A percentile compares a stretch with the other conserved stretches of the same genome.
These are phyloP conservation scores for Ceratopteris richardii DNA, from an alignment of 75 land plant genomes.

Conservation along the genomic window DNA sequence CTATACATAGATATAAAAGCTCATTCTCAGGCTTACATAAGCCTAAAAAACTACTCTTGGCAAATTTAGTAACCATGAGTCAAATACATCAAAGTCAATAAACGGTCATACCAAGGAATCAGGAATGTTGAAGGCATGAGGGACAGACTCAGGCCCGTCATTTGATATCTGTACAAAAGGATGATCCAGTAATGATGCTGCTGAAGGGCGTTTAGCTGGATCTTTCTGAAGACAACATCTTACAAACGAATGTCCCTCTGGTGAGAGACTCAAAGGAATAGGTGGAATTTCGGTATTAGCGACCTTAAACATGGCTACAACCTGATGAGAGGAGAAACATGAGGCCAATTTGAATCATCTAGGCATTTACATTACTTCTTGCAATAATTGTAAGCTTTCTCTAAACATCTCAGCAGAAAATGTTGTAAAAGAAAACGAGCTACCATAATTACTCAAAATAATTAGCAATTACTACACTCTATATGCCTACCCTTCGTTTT, in stretches of 20 bases:
- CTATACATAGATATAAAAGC: no score
- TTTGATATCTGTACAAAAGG: constrained; percentile 39
- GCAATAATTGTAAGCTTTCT: no score
- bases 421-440: no score
- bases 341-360: background rate
- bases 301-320: constrained; percentile 78
- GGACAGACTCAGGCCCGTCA: constrained; percentile 11
- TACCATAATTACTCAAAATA: no score
- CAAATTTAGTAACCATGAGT: no score
- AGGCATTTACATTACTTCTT: background rate
- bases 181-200: constrained; percentile 52
- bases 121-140: background rate
- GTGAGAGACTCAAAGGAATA: constrained; percentile 52
- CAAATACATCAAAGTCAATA: no score
- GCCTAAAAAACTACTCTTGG: no score
- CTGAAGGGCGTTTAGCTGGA: constrained; percentile 67
- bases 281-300: constrained; percentile 41
- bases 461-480: no score
- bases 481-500: no score
- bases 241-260: constrained; percentile 63
- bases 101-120: constrained; percentile 9
- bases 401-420: no score
- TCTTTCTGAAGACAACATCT: constrained; percentile 49
- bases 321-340: constrained; percentile 22
- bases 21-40: no score